Conservation (phyloP, 768 basidiomycete species). For the Lactarius quietus region DNA sequence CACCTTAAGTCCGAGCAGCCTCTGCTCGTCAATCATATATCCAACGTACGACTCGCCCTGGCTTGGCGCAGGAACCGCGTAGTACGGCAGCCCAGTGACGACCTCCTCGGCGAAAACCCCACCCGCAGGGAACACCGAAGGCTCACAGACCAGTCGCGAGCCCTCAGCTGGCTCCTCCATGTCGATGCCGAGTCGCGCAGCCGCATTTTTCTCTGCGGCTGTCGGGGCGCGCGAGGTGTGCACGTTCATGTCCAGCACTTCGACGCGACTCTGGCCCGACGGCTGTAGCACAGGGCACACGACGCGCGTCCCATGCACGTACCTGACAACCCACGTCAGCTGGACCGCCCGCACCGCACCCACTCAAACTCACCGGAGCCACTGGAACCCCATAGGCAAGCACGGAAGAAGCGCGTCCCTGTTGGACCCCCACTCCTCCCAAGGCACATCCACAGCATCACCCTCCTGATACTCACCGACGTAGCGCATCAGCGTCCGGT, state of each 20-base stretch:
- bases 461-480: neutral
- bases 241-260: constrained; percentile 36
- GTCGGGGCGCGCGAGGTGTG: constrained; percentile 17
- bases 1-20: constrained; percentile 38
- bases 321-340: neutral
- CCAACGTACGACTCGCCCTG: constrained; percentile 30
- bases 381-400: constrained; percentile 35
- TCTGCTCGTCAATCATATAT: constrained; percentile 40
- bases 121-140: constrained; percentile 9
- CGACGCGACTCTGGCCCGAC: constrained; percentile 17
- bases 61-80: constrained; percentile 12
- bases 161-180: neutral
- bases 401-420: constrained; percentile 35
- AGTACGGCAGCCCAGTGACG: constrained; percentile 33
- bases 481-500: constrained; percentile 31
- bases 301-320: constrained; percentile 43
- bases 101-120: constrained; percentile 31
- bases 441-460: constrained; percentile 28
- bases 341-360: neutral
- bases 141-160: constrained; percentile 13
- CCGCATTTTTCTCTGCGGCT: constrained; percentile 4
- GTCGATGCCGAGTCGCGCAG: constrained; percentile 9
- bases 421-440: constrained; percentile 44
- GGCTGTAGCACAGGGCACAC: constrained; percentile 29
- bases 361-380: constrained; percentile 32